phyloP scores from a whole-genome alignment of 176 grass and related monocot genomes.

The Elaeis guineensis region DNA sequence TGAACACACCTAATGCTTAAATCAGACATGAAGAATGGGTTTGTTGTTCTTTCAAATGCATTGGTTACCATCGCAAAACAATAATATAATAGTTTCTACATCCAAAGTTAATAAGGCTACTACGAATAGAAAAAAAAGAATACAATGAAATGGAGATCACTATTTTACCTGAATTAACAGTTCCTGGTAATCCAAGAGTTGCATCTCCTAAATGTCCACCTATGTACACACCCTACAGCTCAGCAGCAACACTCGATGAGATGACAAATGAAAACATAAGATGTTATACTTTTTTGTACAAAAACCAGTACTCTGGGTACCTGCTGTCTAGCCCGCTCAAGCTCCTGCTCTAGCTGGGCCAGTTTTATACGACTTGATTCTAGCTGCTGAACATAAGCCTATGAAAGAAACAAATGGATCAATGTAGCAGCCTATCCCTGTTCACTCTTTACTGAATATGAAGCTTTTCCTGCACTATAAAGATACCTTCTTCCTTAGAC shows the following conservation, averaged over 20 bases:
- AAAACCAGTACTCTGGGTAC: constrained; percentile 16
- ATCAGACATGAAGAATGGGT: no score
- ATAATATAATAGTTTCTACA: no score
- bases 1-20: no score
- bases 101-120: no score
- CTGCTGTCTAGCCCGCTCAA: constrained; percentile 61
- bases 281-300: not conserved
- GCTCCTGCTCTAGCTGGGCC: constrained; percentile 72
- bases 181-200: constrained; percentile 34
- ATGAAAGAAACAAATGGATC: constrained; percentile 7
- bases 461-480: not conserved
- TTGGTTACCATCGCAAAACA: no score
- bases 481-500: constrained; percentile 74
- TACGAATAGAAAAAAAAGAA: not conserved
- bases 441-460: no score
- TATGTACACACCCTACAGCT: constrained; percentile 32
- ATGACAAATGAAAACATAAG: not conserved
- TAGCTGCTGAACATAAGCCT: constrained; percentile 96
- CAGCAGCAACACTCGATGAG: constrained; percentile 1
- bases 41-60: no score
- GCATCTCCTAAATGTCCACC: constrained; percentile 45
- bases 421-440: no score
- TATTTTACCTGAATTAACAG: constrained; percentile 50
- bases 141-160: no score
- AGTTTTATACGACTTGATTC: constrained; percentile 89